phyloP scores from a whole-genome alignment of 129 eudicot species.

The Artemisia tridentata region DNA sequence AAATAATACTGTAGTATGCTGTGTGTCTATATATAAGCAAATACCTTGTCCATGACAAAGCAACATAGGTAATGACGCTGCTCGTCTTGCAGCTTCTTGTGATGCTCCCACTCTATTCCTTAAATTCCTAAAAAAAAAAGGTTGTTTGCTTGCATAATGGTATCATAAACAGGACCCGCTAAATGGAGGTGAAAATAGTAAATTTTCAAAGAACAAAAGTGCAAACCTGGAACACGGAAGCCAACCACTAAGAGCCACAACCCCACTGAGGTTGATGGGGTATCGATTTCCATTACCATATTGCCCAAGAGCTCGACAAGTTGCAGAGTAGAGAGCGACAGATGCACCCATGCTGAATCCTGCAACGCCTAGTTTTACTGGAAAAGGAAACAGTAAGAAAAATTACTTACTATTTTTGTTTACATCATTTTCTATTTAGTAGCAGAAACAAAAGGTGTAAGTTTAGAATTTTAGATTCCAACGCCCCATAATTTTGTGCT shows the following conservation, averaged over 20 bases:
- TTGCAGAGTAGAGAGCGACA: slow-evolving; percentile 56
- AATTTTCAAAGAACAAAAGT: not conserved
- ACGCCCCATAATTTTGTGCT: slow-evolving; percentile 9
- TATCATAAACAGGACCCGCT: not conserved
- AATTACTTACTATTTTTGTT: not conserved
- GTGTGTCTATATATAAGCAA: not conserved
- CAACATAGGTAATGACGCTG: slow-evolving; percentile 65
- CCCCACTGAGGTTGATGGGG: slow-evolving; percentile 48
- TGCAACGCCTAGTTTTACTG: slow-evolving; percentile 66
- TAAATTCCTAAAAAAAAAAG: slow-evolving; percentile 41
- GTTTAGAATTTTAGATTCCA: not conserved
- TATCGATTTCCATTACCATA: slow-evolving; percentile 53
- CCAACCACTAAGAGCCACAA: slow-evolving; percentile 64
- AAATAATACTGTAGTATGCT: too few species aligned
- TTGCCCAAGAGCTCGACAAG: slow-evolving; percentile 47
- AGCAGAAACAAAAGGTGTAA: not conserved
- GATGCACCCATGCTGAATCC: slow-evolving; percentile 67
- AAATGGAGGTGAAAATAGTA: not conserved
- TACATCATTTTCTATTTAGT: not conserved
- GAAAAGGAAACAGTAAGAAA: slow-evolving; percentile 1
- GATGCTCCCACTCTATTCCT: slow-evolving; percentile 53
- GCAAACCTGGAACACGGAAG: slow-evolving; percentile 33
- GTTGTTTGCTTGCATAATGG: slow-evolving; percentile 14
- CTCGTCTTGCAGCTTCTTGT: slow-evolving; percentile 56
- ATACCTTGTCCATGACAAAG: slow-evolving; percentile 82